A percentile compares a stretch with the other conserved stretches of the same genome.
These are phyloP conservation scores for Colletotrichum karsti DNA, from an alignment of 2,329 filamentous ascomycete genomes.

Conservation along the genomic window DNA sequence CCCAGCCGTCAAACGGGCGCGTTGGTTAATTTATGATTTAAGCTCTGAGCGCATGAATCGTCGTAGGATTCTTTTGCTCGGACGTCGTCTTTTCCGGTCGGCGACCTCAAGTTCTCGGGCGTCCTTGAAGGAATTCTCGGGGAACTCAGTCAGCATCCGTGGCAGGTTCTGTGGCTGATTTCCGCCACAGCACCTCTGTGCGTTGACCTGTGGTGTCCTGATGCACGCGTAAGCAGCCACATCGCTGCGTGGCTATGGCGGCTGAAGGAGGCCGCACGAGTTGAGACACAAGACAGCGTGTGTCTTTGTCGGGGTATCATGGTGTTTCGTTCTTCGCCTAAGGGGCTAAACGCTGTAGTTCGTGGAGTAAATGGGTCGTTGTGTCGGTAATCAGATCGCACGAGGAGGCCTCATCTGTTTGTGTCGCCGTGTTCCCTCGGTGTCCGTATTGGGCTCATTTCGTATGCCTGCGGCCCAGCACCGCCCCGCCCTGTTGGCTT, in stretches of 20 bases:
- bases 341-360: not conserved
- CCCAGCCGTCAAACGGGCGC: not conserved
- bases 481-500: not conserved
- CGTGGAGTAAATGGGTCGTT: not conserved
- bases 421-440: not conserved
- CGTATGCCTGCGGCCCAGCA: constrained; percentile 3
- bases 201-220: not conserved
- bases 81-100: not conserved
- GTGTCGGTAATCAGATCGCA: not conserved
- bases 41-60: not conserved
- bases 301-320: constrained; percentile 24
- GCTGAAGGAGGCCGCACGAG: not conserved
- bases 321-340: constrained; percentile 1
- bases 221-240: not conserved
- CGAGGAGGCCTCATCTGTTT: not conserved
- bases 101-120: not conserved
- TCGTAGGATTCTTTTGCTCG: too few species aligned
- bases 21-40: not conserved
- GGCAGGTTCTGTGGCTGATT: not conserved
- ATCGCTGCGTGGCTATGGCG: not conserved
- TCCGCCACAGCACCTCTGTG: not conserved
- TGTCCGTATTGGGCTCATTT: constrained; percentile 17
- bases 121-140: not conserved
- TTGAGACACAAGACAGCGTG: constrained; percentile 4
- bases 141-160: not conserved